A percentile compares a stretch with the other conserved stretches of the same genome.
Conservation (phyloP, 2,329 filamentous ascomycete species). For the Dactylonectria estremocensis region DNA sequence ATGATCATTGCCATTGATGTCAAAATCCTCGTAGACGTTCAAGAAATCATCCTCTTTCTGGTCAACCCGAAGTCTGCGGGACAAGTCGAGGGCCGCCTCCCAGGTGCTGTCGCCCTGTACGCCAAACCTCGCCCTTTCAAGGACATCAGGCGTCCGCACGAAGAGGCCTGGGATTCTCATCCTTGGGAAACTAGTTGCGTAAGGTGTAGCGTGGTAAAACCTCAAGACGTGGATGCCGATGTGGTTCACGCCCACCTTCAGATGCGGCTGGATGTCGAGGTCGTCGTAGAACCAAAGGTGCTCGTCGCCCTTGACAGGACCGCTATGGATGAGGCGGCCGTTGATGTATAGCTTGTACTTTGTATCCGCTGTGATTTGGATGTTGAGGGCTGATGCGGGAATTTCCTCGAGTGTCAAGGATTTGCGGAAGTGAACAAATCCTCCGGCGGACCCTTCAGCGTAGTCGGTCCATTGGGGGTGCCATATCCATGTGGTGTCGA, state of each 20-base stretch:
- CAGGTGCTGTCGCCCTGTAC: not conserved
- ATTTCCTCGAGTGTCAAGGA: not conserved
- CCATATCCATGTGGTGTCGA: slow-evolving; percentile 6
- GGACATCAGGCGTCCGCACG: not conserved
- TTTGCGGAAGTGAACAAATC: slow-evolving; percentile 3
- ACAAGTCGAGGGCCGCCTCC: not conserved
- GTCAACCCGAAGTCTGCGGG: not conserved
- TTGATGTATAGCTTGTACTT: slow-evolving; percentile 44
- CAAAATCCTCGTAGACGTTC: slow-evolving; percentile 5
- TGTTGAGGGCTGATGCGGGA: not conserved
- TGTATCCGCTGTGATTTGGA: slow-evolving; percentile 43
- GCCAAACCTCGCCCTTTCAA: not conserved
- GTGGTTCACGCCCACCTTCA: slow-evolving; percentile 33
- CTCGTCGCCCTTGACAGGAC: slow-evolving; percentile 42
- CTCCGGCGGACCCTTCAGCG: not conserved
- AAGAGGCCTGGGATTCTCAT: slow-evolving; percentile 7
- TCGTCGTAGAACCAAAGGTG: slow-evolving; percentile 43
- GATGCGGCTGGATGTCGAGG: slow-evolving; percentile 37
- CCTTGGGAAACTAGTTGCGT: slow-evolving; percentile 36
- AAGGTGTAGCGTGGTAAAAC: slow-evolving; percentile 33
- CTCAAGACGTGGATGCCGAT: slow-evolving; percentile 38
- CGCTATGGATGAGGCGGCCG: slow-evolving; percentile 25
- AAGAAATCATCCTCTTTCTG: slow-evolving; percentile 1
- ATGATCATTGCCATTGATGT: not conserved
- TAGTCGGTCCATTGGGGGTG: slow-evolving; percentile 1